These are phyloP conservation scores for Saturnispora quitensis DNA, from an alignment of 805 yeast genomes.

Conservation along the genomic window DNA sequence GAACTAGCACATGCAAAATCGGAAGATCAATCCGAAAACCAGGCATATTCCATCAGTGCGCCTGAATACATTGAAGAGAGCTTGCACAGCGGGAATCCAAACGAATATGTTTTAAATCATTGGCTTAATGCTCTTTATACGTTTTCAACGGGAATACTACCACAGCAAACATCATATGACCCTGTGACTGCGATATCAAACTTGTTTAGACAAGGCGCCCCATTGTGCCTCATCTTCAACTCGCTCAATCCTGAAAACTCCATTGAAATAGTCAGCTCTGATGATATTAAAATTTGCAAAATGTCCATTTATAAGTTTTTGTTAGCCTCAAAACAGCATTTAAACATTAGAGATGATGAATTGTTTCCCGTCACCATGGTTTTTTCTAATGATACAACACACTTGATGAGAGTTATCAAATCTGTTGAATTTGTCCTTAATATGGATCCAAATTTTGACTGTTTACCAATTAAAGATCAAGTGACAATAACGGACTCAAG, in stretches of 20 bases:
- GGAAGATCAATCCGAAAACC: slow-evolving; percentile 64
- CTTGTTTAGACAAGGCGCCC: slow-evolving; percentile 85
- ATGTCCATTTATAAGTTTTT: slow-evolving; percentile 85
- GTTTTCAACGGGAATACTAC: slow-evolving; percentile 69
- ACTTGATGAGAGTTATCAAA: slow-evolving; percentile 61
- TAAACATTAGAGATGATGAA: slow-evolving; percentile 68
- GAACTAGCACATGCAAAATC: slow-evolving; percentile 56
- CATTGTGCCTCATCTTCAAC: slow-evolving; percentile 80
- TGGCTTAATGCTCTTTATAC: slow-evolving; percentile 41
- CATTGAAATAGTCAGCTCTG: slow-evolving; percentile 57
- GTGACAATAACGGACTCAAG: slow-evolving; percentile 42
- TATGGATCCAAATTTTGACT: slow-evolving; percentile 33
- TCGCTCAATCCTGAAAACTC: slow-evolving; percentile 43
- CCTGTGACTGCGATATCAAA: slow-evolving; percentile 90
- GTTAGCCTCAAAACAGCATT: slow-evolving; percentile 70
- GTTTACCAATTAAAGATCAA: slow-evolving; percentile 19
- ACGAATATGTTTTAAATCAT: slow-evolving; percentile 8
- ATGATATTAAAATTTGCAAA: slow-evolving; percentile 77
- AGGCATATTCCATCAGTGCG: slow-evolving; percentile 35
- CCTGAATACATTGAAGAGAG: slow-evolving; percentile 4
- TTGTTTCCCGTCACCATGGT: slow-evolving; percentile 87
- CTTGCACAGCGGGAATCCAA: background rate
- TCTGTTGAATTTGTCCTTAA: slow-evolving; percentile 62
- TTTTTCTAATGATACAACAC: slow-evolving; percentile 73
- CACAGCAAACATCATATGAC: slow-evolving; percentile 68